Evolutionary conservation across 2,329 filamentous ascomycete species (phyloP), one percentile per base, ranked within the genome.

Genomic region (Pseudofabraea citricarpa): DNA sequence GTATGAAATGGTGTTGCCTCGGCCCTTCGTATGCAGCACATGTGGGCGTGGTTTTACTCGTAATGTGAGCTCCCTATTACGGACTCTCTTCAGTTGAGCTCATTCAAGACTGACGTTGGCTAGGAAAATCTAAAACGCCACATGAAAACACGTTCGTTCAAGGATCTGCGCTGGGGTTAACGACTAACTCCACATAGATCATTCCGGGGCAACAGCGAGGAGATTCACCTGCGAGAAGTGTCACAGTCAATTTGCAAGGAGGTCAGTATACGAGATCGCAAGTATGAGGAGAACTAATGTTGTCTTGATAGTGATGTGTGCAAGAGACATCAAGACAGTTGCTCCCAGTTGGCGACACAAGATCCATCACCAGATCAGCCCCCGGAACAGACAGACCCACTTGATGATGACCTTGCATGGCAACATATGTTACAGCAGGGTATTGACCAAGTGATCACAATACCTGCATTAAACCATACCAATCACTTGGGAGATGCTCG

Each of bases 101-200:
- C n/a, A 12, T 12, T 19, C 8, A 10, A 12, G 16, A 36, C 33
- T 18, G 33, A 19, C 13, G 13, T n/a, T 27, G n/a, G 13, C 23
- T 29, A 45, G 43, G 43, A 45, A 36, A 45, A 45, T 22, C 23
- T 45, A 8, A 29, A 32, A 21, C 43, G 43, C 8, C 43, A 45
- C 21, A 36, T 33, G 18, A 20, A 26, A 31, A 41, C 43, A 19
- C 26, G 43, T 36, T 23, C 18, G 3, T 23, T 19, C 10, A 4
- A 20, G 16, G 39, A 15, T 19, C 18, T 15, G 20, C 19, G n/a
- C 15, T 15, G 15, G 6, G 21, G 12, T 18, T 29, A 13, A 3
- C 15, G n/a, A 13, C 33, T 36, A 36, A 36, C 27, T 29, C 21
- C 26, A 16, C 19, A 9, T 29, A 46, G 44, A 43, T 18, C 44